Evolutionary conservation across 768 basidiomycete species (phyloP), one percentile per base, ranked within the genome.

Genomic region (Porphyrellus cyaneotinctus): DNA sequence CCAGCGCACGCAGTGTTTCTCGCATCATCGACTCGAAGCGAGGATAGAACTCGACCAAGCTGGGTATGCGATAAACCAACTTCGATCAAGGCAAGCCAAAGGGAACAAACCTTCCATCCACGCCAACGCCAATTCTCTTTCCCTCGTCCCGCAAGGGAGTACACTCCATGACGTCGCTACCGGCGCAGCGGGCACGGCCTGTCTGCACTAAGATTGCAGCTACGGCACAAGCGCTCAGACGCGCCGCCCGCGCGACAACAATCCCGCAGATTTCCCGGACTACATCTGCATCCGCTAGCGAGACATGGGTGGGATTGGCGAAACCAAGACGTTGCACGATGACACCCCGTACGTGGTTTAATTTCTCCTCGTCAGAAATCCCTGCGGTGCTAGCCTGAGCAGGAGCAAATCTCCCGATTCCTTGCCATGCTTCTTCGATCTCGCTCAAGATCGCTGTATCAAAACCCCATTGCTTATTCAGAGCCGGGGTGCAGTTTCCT

Each of bases 381-480:
- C 43, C 33, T 14, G 42, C 8, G 7, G 6, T 32, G 22, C 28
- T 30, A 15, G 63, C 33, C 50, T 53, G 46, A 68, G 58, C 32
- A 60, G 73, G 28, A 54, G 58, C 42, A 51, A 63, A 56, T 53
- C 72, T 31, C 57, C 71, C 69, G 11, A 69, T 61, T 11, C 77
- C 78, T 49, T 78, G 75, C 88, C 88, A 91, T 17, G 87, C 86
- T 48, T 77, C 80, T 67, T 93, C 91, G 41, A 94, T 75, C 33
- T 80, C 82, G 43, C 89, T 93, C 77, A 97, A 82, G 52, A 95
- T 77, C n/a, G 93, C 91, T 0, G 95, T 91, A 71, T 99, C 97
- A 53, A 97, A 73, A 1, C 94, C 97, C 72, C 95, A 99, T 61
- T 97, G 95, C 22, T 78, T 80, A 73, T 99, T 98, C 57, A 99